Conservation (phyloP, 2,329 filamentous ascomycete genomes). For the Chrysoporthe deuterocubensis region DNA sequence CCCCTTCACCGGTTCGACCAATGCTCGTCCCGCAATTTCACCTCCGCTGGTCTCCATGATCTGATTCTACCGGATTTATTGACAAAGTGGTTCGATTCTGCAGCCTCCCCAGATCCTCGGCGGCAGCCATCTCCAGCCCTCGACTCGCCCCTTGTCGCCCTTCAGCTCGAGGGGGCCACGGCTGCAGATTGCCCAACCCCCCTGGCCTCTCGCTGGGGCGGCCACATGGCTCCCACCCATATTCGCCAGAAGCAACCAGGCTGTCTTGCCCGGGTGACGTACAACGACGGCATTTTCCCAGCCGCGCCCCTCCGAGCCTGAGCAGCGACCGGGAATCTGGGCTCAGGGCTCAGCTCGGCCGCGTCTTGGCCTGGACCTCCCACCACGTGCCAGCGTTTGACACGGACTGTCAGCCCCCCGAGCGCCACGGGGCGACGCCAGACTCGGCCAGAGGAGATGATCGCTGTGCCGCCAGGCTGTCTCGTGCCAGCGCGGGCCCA, state of each 20-base stretch:
- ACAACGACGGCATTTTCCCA: too few species aligned
- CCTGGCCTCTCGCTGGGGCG: too few species aligned
- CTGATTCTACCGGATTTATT: conserved; percentile 2
- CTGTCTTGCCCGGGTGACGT: too few species aligned
- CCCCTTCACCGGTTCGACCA: background rate
- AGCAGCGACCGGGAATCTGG: background rate
- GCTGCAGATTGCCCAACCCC: too few species aligned
- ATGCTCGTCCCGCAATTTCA: background rate
- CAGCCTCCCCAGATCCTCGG: background rate
- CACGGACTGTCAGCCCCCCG: background rate
- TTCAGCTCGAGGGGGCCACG: background rate
- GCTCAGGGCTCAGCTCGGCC: background rate
- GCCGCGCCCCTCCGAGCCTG: background rate
- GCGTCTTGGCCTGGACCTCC: background rate
- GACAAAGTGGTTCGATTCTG: background rate
- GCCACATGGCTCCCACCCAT: too few species aligned
- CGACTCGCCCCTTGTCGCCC: background rate
- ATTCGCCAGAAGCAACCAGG: too few species aligned
- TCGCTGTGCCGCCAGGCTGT: too few species aligned
- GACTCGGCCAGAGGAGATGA: background rate
- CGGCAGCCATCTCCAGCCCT: background rate
- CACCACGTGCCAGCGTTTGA: conserved; percentile 3
- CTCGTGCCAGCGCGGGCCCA: background rate
- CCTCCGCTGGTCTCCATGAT: background rate
- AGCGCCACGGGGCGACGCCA: background rate